Base-by-base conservation (phyloP, 257 asterid species). In the Nicotiana tomentosiformis region DNA sequence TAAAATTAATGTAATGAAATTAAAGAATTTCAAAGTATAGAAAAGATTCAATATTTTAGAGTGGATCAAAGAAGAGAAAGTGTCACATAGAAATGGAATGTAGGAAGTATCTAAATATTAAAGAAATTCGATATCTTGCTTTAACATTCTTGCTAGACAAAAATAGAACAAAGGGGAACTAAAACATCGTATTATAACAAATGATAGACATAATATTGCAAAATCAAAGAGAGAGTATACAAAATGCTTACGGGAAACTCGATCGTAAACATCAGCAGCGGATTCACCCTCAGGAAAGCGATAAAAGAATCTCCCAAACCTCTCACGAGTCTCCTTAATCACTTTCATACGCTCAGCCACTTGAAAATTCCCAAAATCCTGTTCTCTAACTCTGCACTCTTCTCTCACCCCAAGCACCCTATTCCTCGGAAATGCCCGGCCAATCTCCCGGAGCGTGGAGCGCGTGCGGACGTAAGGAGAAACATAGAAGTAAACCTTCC, bases 281-380 rank as follows among this genome's bases (percentile, higher is more conserved):
- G 98, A 93, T 82, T 95, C 98, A 26, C 98, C 98, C 74, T 95
- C 98, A 0, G 98, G 98, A 70, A 95, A 95, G 3, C 98, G 93
- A 84, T 92, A 95, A 77, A 93, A 95, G 77, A 95, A 95, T 77
- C 98, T 90, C 61, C 98, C 98, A 56, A 93, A 95, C 87, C 87
- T 89, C 90, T 91, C 98, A 26, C 98, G 87, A 2, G 93, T 91
- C 93, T 93, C 94, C 91, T 95, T 93, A 81, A 93, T 90, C 33
- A 26, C 90, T 86, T 89, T 92, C 98, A 95, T 95, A 84, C 97
- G 84, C 7, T 95, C 97, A 2, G 95, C 91, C 6, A 92, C 92
- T 90, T 95, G 98, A 87, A 95, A 95, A 83, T 95, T 95, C n/a
- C 98, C 98, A 81, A 95, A 95, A 90, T 95, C 98, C 88, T 95